These are phyloP conservation scores for Debaryomyces nepalensis DNA, from an alignment of 1,139 yeast genomes.

Conservation along the genomic window DNA sequence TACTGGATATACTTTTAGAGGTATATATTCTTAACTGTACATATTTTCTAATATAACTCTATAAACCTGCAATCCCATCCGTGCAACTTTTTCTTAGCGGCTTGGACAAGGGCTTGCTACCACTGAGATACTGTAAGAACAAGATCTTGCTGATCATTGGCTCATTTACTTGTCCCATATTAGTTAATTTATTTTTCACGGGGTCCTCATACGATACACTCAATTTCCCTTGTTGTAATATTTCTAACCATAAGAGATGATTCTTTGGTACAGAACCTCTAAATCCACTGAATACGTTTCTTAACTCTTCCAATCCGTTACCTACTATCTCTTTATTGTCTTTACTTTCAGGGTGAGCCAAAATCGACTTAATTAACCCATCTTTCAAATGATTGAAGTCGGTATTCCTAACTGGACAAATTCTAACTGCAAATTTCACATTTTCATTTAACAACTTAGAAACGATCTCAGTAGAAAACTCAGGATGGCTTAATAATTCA, in stretches of 20 bases:
- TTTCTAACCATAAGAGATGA: constrained; percentile 57
- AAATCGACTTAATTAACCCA: constrained; percentile 80
- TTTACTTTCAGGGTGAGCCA: constrained; percentile 57
- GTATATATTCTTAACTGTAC: too few species aligned
- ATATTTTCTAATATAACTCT: too few species aligned
- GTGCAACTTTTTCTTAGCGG: constrained; percentile 41
- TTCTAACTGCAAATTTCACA: constrained; percentile 68
- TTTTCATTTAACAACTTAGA: constrained; percentile 61
- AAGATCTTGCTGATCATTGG: constrained; percentile 58
- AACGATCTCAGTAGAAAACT: constrained; percentile 52
- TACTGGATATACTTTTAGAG: too few species aligned
- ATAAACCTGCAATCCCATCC: constrained; percentile 28
- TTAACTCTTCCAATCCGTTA: constrained; percentile 59
- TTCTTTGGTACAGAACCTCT: constrained; percentile 71
- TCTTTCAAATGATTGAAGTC: constrained; percentile 89
- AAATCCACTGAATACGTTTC: constrained; percentile 50
- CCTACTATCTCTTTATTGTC: constrained; percentile 40
- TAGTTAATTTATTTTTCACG: constrained; percentile 31
- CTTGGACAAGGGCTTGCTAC: constrained; percentile 60
- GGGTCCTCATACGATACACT: constrained; percentile 46
- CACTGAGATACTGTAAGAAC: constrained; percentile 64
- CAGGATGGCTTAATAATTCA: constrained; percentile 32
- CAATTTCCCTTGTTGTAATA: constrained; percentile 50
- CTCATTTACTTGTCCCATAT: constrained; percentile 52
- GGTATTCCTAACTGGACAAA: constrained; percentile 86